Evolutionary conservation across 495 filamentous ascomycete genomes (phyloP).

Genomic region (Podospora fimiseda): DNA sequence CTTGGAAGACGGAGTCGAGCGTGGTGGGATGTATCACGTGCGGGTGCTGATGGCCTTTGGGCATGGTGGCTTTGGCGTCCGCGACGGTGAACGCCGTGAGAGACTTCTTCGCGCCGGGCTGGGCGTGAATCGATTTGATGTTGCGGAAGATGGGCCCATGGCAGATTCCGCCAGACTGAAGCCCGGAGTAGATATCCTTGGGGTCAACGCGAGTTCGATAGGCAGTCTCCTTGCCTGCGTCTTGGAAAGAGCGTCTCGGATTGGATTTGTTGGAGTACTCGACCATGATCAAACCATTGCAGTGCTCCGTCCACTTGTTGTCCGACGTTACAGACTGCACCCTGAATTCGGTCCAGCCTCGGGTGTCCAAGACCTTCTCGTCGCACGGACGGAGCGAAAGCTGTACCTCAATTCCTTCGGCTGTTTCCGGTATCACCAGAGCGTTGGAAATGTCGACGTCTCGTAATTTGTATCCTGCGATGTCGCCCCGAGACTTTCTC

Average conservation of each 20-base stretch:
- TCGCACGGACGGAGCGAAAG: constrained; percentile 36
- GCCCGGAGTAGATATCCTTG: constrained; percentile 22
- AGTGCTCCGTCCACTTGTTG: constrained; percentile 31
- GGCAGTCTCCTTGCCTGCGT: constrained; percentile 8
- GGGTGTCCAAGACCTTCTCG: constrained; percentile 32
- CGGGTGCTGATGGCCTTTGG: constrained; percentile 32
- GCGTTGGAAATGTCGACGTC: constrained; percentile 38
- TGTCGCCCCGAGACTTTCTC: neutral
- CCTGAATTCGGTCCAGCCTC: constrained; percentile 30
- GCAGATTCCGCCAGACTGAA: constrained; percentile 27
- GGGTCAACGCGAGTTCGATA: constrained; percentile 20
- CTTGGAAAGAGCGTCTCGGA: no score
- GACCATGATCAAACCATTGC: constrained; percentile 26
- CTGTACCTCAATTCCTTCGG: constrained; percentile 31
- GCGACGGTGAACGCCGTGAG: constrained; percentile 27
- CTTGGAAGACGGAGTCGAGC: constrained; percentile 36
- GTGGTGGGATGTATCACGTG: constrained; percentile 47
- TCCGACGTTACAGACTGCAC: constrained; percentile 43
- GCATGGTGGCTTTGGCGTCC: constrained; percentile 37
- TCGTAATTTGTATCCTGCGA: constrained; percentile 29
- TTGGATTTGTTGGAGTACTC: constrained; percentile 16
- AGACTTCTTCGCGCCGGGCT: constrained; percentile 14
- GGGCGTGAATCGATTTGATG: constrained; percentile 23
- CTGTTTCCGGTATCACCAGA: constrained; percentile 36
- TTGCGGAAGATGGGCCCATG: constrained; percentile 35